Conservation (phyloP, 495 filamentous ascomycete species). For the Aspergillus wentii region DNA sequence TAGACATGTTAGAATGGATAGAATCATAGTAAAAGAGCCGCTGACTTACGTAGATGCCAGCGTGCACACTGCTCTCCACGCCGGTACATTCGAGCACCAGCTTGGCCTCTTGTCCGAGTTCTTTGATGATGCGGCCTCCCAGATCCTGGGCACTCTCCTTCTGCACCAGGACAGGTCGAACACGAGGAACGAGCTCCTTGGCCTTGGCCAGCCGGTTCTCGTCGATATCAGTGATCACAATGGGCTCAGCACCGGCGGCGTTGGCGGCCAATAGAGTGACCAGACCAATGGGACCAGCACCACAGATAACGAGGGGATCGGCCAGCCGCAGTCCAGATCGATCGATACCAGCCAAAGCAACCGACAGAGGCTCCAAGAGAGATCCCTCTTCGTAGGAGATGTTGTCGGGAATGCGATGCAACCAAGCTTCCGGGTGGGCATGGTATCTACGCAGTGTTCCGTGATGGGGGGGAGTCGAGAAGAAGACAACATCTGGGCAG, state of each 20-base stretch:
- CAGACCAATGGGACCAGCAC: conserved; percentile 67
- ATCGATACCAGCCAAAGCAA: conserved; percentile 60
- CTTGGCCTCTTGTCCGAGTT: conserved; percentile 38
- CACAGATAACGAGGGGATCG: conserved; percentile 56
- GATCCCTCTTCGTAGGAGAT: conserved; percentile 60
- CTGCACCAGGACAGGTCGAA: conserved; percentile 40
- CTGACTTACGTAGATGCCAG: conserved; percentile 27
- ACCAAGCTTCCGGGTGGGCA: conserved; percentile 51
- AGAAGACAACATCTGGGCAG: conserved; percentile 62
- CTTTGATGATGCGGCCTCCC: conserved; percentile 30
- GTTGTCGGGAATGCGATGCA: conserved; percentile 48
- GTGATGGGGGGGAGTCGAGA: conserved; percentile 47
- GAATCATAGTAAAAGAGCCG: neutral
- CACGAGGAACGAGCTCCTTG: conserved; percentile 45
- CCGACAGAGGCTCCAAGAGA: conserved; percentile 63
- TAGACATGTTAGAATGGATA: conserved; percentile 19
- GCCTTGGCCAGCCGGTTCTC: conserved; percentile 47
- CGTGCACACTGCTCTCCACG: conserved; percentile 48
- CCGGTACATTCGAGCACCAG: conserved; percentile 54
- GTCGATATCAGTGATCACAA: conserved; percentile 57
- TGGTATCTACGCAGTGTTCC: conserved; percentile 50
- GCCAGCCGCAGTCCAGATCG: conserved; percentile 42
- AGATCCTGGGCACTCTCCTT: conserved; percentile 28
- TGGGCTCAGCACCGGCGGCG: conserved; percentile 52
- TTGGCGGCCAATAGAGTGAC: conserved; percentile 48